phyloP scores from a whole-genome alignment of 1,284 basidiomycete species.

The Ganoderma meredithae region DNA sequence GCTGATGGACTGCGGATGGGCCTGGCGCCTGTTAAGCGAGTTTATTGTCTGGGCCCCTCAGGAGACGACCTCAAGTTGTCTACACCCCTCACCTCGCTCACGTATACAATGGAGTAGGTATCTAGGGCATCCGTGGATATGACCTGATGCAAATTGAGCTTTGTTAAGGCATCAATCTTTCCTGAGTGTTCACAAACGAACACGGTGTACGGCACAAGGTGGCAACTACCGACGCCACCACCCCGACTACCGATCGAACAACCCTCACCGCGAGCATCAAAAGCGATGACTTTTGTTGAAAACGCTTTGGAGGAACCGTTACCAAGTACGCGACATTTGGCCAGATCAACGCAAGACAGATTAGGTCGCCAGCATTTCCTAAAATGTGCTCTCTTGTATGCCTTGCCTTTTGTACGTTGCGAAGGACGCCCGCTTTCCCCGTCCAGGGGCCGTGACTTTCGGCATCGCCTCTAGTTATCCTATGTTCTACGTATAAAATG shows the following conservation, averaged over 20 bases:
- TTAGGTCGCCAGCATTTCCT: conserved; percentile 2
- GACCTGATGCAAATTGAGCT: too few relatives aligned
- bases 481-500: background rate
- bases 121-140: too few relatives aligned
- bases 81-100: too few relatives aligned
- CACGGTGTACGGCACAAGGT: background rate
- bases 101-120: too few relatives aligned
- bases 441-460: background rate
- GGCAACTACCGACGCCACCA: background rate
- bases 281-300: background rate
- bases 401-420: conserved; percentile 1
- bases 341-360: background rate
- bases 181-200: too few relatives aligned
- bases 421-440: background rate
- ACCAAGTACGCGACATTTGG: background rate
- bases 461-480: background rate
- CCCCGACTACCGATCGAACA: background rate
- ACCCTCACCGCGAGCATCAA: background rate
- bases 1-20: too few relatives aligned
- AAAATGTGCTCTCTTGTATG: background rate
- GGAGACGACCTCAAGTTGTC: too few relatives aligned
- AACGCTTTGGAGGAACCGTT: background rate
- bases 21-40: too few relatives aligned
- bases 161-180: too few relatives aligned
- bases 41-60: too few relatives aligned